Evolutionary conservation across 345 rosid genomes (phyloP), one percentile per base, ranked within the genome.

Genomic region (Linum lewisii): DNA sequence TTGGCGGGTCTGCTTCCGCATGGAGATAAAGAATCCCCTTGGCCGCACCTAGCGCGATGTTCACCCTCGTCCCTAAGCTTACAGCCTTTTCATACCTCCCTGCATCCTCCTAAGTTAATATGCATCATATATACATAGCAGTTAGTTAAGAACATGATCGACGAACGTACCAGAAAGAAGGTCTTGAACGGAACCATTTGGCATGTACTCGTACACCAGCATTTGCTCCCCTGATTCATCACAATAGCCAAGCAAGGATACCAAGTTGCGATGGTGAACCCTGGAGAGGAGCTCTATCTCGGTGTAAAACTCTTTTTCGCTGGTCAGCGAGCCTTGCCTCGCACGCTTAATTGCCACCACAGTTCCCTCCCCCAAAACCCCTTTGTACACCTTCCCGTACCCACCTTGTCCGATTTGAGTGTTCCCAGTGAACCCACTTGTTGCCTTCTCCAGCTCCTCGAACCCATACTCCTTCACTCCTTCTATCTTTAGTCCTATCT

Each of bases 241-340:
- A 52, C 87, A 82, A 51, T 79, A 82, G 47, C 87, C 87, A 37
- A 79, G 61, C 67, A 79, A 69, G 34, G 80, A 73, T 63, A 79
- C 87, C 61, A 82, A 76, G 69, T 82, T 79, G n/a, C 84, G 79
- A 61, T 79, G 84, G 66, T 82, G 87, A 50, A 82, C 42, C n/a
- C 82, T 68, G 1, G 77, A 77, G 63, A 82, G 57, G 32, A 79
- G 24, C 60, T 77, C 77, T 50, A 79, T 82, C 68, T 82, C 87
- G 0, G 82, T 79, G 59, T 72, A 71, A 72, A 82, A 82, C 73
- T 82, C 84, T 36, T 47, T 60, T 26, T 75, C 72, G 20, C 84
- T 78, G 54, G 77, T 78, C 61, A 82, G 61, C 42, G 83, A 77
- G 14, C 78, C 77, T 64, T 64, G 56, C 42, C 55, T 57, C 25